Evolutionary conservation across 768 basidiomycete genomes (phyloP), one percentile per base, ranked within the genome.

Genomic region (Pleurotus platypus): DNA sequence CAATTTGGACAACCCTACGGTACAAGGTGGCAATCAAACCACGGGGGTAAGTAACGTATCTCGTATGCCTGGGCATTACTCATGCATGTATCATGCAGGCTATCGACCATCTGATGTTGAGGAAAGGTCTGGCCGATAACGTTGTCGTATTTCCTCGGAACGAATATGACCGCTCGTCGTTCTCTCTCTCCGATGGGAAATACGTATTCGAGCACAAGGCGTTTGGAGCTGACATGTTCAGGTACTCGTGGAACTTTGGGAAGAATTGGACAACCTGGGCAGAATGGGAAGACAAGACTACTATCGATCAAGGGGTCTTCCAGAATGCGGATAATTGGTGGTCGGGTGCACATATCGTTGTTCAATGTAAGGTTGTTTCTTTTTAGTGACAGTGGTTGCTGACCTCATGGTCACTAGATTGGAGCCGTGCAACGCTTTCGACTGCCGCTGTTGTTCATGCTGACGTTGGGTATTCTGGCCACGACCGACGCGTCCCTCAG

Each of bases 211-310:
- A 83, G 0, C 94, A 97, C 72, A 81, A 79, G 46, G 94, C 94
- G 4, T 80, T 81, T 55, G 94, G 94, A 47, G 94, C 94, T 15
- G 93, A 96, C 60, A 83, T 74, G 76, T 87, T 92, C 75, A 82
- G 94, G 46, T 95, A 93, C 70, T 87, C 92, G 11, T 84, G 85
- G 75, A 87, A 95, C 74, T 96, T 89, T 64, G 93, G 91, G 7
- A 78, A 81, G 67, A 89, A 82, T 62, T 96, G 94, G 93, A 80
- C 90, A 4, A 68, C 78, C 16, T 96, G 94, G 94, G 72, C 73
- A 20, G 75, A 75, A 51, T 96, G 89, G 86, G 90, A 94, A 71
- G 81, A 85, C 55, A 80, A 75, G 16, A 87, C 90, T 1, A 78
- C 73, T 0, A 82, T 96, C 56, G 77, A 87, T 55, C 67, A 81